Evolutionary conservation across 495 filamentous ascomycete genomes (phyloP), one percentile per base, ranked within the genome.

Genomic region (Hyaloscypha bicolor): DNA sequence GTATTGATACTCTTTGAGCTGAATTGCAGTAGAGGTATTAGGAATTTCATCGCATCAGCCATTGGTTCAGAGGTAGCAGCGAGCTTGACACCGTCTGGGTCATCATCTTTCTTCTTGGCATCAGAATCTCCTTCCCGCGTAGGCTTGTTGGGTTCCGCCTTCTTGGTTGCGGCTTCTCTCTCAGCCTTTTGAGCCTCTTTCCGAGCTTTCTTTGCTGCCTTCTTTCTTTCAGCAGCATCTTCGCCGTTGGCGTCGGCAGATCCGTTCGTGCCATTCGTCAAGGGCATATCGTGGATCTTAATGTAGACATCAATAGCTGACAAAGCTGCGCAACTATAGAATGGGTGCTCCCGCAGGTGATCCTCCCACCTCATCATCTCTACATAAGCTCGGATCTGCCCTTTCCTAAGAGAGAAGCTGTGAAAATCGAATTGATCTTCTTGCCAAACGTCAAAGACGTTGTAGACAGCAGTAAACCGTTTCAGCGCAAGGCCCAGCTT

Each of bases 361-460:
- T 99, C 94, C 73, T 98, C 94, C 95, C 95, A 99, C 66, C 91
- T 87, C 30, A 98, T 81, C 93, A 98, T 97, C 68, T 97, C 93
- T 22, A 98, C 82, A 73, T 99, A 99, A 0, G 96, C 92, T 56
- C 95, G 82, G 66, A 98, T 91, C 82, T 96, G 94, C 6, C 96
- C 95, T 78, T 98, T 98, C 11, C 94, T 84, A 8, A 98, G 81
- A 9, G 94, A 97, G 79, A 98, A 99, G 77, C 87, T 91, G 80
- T 99, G 95, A 83, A 99, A 99, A 75, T 99, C 95, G 72, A 97
- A 97, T 72, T 99, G 95, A 71, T 99, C 95, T 71, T 99, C 95
- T 70, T 96, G 89, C 95, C 95, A 99, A 51, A 91, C 87, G 33
- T 97, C 94, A 71, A 99, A 98, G 65, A 98, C 93, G 78, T 94